Evolutionary conservation across 495 filamentous ascomycete species (phyloP), one percentile per base, ranked within the genome.

Genomic region (Podospora bellae-mahoneyi): DNA sequence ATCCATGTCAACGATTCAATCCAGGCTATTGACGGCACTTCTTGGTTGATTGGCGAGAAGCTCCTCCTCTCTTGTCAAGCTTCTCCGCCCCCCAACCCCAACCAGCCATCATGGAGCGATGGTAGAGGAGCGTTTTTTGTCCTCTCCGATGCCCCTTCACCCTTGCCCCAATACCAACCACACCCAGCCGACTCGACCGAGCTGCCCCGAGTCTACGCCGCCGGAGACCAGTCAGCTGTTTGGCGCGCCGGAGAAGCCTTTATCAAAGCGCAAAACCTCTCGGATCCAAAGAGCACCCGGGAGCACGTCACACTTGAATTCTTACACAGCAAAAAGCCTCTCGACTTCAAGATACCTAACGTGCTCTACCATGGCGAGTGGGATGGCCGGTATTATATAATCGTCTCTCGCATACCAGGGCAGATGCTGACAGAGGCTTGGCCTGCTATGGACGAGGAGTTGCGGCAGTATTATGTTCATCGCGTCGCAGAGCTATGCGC

Each of bases 181-280:
- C 59, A 61, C 55, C 30, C 63, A 15, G 15, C 15, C 9, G n/a
- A 65, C 26, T 56, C 58, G 2, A 2, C 26, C n/a, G 48, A 27
- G 1, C 32, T 71, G 10, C 58, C 65, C 0, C 16, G 39, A 16
- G 66, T 66, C 26, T 64, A 71, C 59, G 19, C 61, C 0, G 66
- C 64, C 16, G 69, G 64, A 4, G 58, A 66, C 54, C 59, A 32
- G 10, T 27, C 69, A 3, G 69, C 69, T 3, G 66, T 71, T 9
- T 71, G 66, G 69, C 64, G 64, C 18, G 69, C 64, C 1, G 69
- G 69, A 0, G 66, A 68, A 27, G 66, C 66, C 18, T 71, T 71
- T 28, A 64, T 71, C 66, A 68, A 71, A 28, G 60, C 56, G 1
- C 60, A 58, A 18, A 30, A 64, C 59, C n/a, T 66, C 13, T 0